Percentiles rank a stretch among this genome's conserved stretches.
phyloP scores from a whole-genome alignment of 345 rosid genomes.

The Toxicodendron radicans region DNA sequence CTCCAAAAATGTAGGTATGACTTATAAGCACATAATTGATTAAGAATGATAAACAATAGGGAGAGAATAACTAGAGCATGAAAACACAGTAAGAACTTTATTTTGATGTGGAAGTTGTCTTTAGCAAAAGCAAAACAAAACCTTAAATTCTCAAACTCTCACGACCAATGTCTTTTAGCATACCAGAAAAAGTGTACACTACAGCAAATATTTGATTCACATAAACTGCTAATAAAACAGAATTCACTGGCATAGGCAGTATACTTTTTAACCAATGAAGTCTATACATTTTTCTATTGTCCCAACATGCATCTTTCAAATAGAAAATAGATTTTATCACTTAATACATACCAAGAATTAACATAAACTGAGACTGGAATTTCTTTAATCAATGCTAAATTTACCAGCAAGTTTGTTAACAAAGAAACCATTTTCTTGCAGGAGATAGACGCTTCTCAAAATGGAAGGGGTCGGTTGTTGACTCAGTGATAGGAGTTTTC shows the following conservation, averaged over 20 bases:
- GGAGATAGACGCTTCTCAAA: constrained; percentile 96
- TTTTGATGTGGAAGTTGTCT: not conserved
- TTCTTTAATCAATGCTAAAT: not conserved
- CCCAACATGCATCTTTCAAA: not conserved
- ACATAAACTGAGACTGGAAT: not conserved
- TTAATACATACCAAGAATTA: not conserved
- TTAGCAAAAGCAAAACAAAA: not conserved
- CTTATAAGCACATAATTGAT: not conserved
- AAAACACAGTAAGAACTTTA: not conserved
- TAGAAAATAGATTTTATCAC: not conserved
- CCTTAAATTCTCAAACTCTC: constrained; percentile 1
- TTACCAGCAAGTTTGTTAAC: not conserved
- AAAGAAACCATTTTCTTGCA: constrained; percentile 32
- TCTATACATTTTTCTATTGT: not conserved
- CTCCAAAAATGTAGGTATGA: not conserved
- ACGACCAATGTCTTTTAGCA: not conserved
- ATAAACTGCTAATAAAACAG: not conserved
- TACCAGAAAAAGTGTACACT: not conserved
- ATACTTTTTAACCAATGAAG: not conserved
- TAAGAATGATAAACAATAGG: not conserved
- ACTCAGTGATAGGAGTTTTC: constrained; percentile 94
- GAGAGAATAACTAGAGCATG: not conserved
- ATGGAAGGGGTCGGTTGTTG: constrained; percentile 99
- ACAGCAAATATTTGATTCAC: not conserved
- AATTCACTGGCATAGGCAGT: not conserved